Base-by-base conservation (phyloP, 805 yeast species). In the Tetrapisispora iriomotensis region DNA sequence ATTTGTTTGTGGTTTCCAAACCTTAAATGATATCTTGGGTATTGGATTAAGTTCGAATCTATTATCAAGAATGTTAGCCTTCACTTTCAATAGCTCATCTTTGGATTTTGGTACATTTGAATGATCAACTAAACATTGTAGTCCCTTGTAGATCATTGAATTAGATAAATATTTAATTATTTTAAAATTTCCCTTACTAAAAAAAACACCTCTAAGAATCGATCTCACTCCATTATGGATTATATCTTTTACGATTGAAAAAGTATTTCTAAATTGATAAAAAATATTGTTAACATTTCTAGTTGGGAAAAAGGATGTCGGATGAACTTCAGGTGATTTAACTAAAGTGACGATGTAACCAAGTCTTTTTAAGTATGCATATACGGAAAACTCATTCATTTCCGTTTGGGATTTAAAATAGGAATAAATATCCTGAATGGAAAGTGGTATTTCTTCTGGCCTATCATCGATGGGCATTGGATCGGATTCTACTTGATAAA, bases 1-100 rank as follows among this genome's bases (percentile, higher is more conserved):
- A 3, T 65, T 60, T 0, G 82, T 70, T 2, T 70, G 65, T 2
- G 97, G 96, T 55, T 83, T 86, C 95, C 96, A 88, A 3, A 84
- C 82, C 50, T 81, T 69, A 49, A 67, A 87, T 0, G 73, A 64
- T 3, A 81, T 61, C 5, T 53, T 40, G 28, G 56, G 60, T 6
- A n/a, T 14, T 25, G 15, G 19, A 29, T 15, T 15, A 17, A 27
- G 10, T 28, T 20, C 29, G 6, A 18, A 6, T 6, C 18, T 9
- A 18, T 23, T 27, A 14, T 20, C 31, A 15, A n/a, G 13, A 17
- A 13, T 12, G 4, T 31, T 19, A 4, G 17, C 13, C 7, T 33
- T 29, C 8, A 6, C 21, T 17, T 23, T 8, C 13, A 15, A n/a
- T 15, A 53, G 22, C 3, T 48, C 51, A 0, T 33, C 2, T 8